Evolutionary conservation across 75 land plant genomes (phyloP), one percentile per base, ranked within the genome.

Genomic region (Selaginella moellendorffii): DNA sequence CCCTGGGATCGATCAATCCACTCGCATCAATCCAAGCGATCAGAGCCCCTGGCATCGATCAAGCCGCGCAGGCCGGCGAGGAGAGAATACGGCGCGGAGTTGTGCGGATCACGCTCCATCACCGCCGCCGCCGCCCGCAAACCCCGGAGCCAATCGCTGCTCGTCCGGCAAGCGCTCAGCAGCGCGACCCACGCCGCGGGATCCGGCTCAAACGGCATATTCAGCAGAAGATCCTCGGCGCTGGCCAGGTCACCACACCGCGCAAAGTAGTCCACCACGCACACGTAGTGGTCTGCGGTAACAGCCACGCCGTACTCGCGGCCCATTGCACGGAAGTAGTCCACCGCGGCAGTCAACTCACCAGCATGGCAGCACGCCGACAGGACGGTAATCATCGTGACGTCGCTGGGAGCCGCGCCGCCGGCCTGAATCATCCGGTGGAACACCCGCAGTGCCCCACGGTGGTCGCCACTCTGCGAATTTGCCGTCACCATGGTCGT

Each of bases 211-310:
- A 67, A 67, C 0, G 77, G 77, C 79, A 77, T 79, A 2, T 31
- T 60, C 2, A 65, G 69, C 22, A 81, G 67, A 30, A 81, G 69
- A 62, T 76, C 66, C 24, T 78, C 54, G 42, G 83, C 81, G 61
- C 79, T 75, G 2, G 69, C 56, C 22, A 84, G 67, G 54, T 64
- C 65, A 24, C 87, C 81, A 26, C 76, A 68, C 14, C 81, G 75
- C 1, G 78, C 73, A 51, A 77, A 61, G 1, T 80, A 75, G 71
- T 84, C 87, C 54, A 78, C 46, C 76, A 84, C 68, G 58, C 87
- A 84, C 9, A 79, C 71, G 54, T 79, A 81, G 25, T 84, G 87
- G 31, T 81, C 87, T 53, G 79, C 28, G 14, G 30, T 62, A 17
- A 81, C 81, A 27, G 68, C 24, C 24, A 84, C 66, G 62, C 59